These are phyloP conservation scores for Torulaspora delbrueckii DNA, from an alignment of 805 yeast species.

Conservation along the genomic window DNA sequence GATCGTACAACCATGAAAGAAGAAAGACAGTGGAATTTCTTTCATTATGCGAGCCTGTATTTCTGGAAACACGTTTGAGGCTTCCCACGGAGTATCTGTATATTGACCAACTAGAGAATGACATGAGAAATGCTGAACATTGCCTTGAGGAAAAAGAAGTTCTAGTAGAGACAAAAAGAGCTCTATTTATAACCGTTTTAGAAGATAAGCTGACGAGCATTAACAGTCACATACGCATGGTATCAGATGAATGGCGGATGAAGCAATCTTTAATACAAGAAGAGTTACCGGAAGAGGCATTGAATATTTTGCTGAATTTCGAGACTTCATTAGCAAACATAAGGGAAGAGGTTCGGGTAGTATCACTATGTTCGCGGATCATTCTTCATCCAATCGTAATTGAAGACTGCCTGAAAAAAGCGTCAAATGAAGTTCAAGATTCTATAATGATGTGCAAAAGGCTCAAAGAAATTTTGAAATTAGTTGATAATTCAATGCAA, in stretches of 20 bases:
- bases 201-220: conserved; percentile 39
- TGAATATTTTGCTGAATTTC: conserved; percentile 36
- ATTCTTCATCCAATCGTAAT: conserved; percentile 35
- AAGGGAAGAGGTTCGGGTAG: conserved; percentile 22
- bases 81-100: conserved; percentile 53
- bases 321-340: conserved; percentile 24
- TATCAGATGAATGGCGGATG: conserved; percentile 45
- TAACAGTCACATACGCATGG: conserved; percentile 28
- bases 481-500: conserved; percentile 3
- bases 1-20: conserved; percentile 16
- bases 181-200: conserved; percentile 41
- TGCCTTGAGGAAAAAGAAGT: conserved; percentile 36
- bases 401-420: conserved; percentile 1
- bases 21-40: conserved; percentile 25
- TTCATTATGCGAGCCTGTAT: conserved; percentile 28
- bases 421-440: conserved; percentile 9
- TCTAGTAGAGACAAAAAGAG: conserved; percentile 41
- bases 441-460: conserved; percentile 10
- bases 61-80: conserved; percentile 39
- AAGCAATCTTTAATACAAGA: conserved; percentile 39
- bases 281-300: conserved; percentile 42
- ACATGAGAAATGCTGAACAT: conserved; percentile 40
- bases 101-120: conserved; percentile 57
- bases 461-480: conserved; percentile 8
- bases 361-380: conserved; percentile 29